phyloP scores from a whole-genome alignment of 208 protist species.

The Trypanosoma vivax region DNA sequence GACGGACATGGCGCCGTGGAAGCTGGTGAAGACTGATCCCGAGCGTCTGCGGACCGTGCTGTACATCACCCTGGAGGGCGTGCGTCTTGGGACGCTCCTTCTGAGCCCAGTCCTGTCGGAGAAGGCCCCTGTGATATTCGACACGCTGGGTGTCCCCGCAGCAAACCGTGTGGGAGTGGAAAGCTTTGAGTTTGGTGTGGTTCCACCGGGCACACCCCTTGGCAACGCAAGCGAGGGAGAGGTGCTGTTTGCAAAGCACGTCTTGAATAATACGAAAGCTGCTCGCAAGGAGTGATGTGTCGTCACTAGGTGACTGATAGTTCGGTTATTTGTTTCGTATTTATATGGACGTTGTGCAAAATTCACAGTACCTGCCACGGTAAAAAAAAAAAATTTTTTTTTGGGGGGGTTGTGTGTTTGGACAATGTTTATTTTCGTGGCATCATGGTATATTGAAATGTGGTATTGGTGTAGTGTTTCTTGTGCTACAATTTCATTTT shows the following conservation, averaged over 20 bases:
- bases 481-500: too few species aligned
- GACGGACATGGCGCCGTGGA: constrained; percentile 89
- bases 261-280: constrained; percentile 20
- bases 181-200: constrained; percentile 58
- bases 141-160: constrained; percentile 73
- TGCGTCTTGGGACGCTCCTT: constrained; percentile 69
- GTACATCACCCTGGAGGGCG: constrained; percentile 86
- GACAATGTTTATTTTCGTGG: too few species aligned
- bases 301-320: too few species aligned
- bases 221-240: constrained; percentile 36
- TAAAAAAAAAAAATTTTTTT: too few species aligned
- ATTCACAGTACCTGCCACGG: too few species aligned
- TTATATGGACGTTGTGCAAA: too few species aligned
- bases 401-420: too few species aligned
- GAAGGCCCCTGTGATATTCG: constrained; percentile 72
- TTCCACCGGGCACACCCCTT: constrained; percentile 53
- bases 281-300: too few species aligned
- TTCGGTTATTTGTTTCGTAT: too few species aligned
- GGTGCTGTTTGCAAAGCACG: constrained; percentile 67
- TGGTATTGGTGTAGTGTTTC: too few species aligned
- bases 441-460: too few species aligned
- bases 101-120: constrained; percentile 83
- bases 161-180: constrained; percentile 36
- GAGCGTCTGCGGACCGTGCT: constrained; percentile 76
- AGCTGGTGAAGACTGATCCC: constrained; percentile 77